Percentiles rank a stretch among this genome's conserved stretches.
Evolutionary conservation across 2,329 filamentous ascomycete genomes (phyloP).

Genomic region (Alternaria sp.): DNA sequence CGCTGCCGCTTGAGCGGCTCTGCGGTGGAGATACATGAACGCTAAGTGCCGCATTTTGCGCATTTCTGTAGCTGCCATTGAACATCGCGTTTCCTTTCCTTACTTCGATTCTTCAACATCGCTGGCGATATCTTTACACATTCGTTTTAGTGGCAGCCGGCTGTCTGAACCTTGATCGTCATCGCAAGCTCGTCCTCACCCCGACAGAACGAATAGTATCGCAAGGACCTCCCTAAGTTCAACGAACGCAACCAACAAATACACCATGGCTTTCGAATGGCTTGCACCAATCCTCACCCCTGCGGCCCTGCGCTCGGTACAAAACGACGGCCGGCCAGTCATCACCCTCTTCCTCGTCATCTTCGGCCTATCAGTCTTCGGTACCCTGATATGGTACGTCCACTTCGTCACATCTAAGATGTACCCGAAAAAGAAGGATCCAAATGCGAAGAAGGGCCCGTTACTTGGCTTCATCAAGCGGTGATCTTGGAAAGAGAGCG

Average conservation of each 20-base stretch:
- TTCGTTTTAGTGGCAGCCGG: constrained; percentile 26
- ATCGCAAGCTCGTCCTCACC: background rate
- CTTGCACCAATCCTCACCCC: constrained; percentile 43
- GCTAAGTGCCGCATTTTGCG: constrained; percentile 19
- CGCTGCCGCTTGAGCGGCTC: constrained; percentile 23
- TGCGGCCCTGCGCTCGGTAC: constrained; percentile 39
- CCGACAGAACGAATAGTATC: background rate
- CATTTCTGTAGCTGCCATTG: constrained; percentile 15
- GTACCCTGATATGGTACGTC: constrained; percentile 35
- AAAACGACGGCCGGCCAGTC: constrained; percentile 75
- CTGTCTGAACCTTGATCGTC: constrained; percentile 18
- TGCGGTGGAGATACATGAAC: constrained; percentile 15
- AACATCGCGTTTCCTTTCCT: constrained; percentile 13
- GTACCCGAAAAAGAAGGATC: constrained; percentile 35
- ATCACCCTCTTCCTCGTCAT: constrained; percentile 83
- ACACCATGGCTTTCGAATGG: constrained; percentile 37
- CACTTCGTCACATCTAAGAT: constrained; percentile 39
- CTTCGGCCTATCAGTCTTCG: constrained; percentile 63
- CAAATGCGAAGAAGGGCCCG: constrained; percentile 34
- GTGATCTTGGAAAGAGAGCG: constrained; percentile 7
- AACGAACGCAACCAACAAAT: background rate
- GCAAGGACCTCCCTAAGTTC: background rate
- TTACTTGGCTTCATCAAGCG: constrained; percentile 31
- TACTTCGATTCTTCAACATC: constrained; percentile 13
- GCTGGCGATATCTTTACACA: constrained; percentile 14